Percentiles rank a stretch among this genome's conserved stretches.
phyloP scores from a whole-genome alignment of 306 rosid genomes.

The Quillaja saponaria region DNA sequence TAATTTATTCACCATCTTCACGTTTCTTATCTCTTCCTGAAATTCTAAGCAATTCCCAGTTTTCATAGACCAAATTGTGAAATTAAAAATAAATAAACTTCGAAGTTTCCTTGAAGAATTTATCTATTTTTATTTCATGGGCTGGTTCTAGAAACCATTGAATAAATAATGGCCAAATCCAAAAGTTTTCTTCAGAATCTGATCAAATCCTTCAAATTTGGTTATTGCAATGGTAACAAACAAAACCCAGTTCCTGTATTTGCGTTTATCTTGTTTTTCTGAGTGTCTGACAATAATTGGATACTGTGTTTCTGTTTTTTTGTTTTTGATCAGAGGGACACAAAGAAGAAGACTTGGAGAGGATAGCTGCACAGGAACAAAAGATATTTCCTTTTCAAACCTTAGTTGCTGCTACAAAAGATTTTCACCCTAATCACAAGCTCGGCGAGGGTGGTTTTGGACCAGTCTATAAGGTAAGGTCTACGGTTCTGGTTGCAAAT shows the following conservation, averaged over 20 bases:
- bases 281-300: conserved; percentile 9
- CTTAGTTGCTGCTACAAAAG: conserved; percentile 66
- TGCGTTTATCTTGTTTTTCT: background rate
- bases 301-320: conserved; percentile 18
- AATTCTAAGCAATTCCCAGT: conserved; percentile 16
- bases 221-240: conserved; percentile 49
- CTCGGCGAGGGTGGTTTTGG: conserved; percentile 97
- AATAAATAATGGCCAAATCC: conserved; percentile 51
- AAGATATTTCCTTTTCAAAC: conserved; percentile 60
- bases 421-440: conserved; percentile 59
- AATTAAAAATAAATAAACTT: background rate
- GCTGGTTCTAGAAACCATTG: conserved; percentile 27
- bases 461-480: conserved; percentile 80
- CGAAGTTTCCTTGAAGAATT: conserved; percentile 10
- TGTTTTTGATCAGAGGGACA: conserved; percentile 45
- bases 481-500: background rate
- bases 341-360: conserved; percentile 66
- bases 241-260: conserved; percentile 21
- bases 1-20: background rate
- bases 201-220: conserved; percentile 46
- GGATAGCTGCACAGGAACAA: conserved; percentile 85
- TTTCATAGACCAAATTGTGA: conserved; percentile 5
- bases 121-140: conserved; percentile 44
- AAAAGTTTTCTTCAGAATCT: conserved; percentile 52
- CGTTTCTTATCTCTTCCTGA: background rate